phyloP scores from a whole-genome alignment of 768 basidiomycete genomes.

The Sporobolomyces roseus region DNA sequence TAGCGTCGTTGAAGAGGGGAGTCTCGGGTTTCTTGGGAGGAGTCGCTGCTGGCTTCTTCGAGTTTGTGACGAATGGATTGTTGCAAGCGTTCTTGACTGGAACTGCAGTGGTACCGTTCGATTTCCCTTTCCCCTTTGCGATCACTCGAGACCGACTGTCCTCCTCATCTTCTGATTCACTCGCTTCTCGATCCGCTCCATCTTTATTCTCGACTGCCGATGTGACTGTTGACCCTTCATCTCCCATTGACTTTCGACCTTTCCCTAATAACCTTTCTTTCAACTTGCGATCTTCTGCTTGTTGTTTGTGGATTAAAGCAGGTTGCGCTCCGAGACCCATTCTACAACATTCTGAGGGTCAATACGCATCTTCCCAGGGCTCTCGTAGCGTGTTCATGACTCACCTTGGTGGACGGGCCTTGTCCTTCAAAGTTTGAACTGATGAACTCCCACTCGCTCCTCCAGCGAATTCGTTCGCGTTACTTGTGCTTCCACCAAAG shows the following conservation, averaged over 20 bases:
- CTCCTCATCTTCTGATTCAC: constrained; percentile 24
- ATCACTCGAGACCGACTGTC: constrained; percentile 29
- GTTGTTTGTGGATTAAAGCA: constrained; percentile 17
- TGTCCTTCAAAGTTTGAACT: constrained; percentile 15
- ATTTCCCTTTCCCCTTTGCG: constrained; percentile 23
- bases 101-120: neutral
- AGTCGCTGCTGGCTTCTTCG: neutral
- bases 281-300: constrained; percentile 32
- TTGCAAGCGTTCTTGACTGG: neutral
- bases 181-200: neutral
- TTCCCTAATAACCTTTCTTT: constrained; percentile 9
- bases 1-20: constrained; percentile 25
- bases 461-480: no score
- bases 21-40: neutral
- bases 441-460: neutral
- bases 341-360: constrained; percentile 1
- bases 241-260: neutral
- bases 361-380: no score
- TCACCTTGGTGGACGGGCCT: constrained; percentile 24
- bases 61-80: constrained; percentile 25
- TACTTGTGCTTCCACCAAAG: no score
- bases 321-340: constrained; percentile 34
- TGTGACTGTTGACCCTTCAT: constrained; percentile 9
- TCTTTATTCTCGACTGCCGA: neutral
- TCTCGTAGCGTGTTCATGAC: neutral